Conservation (phyloP, 2,329 filamentous ascomycete species). For the Macrophomina tecta region DNA sequence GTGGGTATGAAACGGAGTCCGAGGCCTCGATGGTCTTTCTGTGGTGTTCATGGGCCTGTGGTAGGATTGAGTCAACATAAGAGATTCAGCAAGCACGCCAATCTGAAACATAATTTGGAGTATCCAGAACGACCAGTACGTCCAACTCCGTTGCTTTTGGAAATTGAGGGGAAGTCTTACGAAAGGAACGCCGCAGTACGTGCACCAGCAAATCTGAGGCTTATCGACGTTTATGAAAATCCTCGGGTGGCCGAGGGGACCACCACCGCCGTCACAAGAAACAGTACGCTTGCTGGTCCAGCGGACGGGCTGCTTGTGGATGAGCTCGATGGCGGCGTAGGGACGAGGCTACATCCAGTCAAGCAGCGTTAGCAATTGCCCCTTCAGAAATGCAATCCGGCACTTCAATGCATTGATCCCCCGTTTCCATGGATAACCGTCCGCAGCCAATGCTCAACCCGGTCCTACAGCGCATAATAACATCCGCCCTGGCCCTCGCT, state of each 20-base stretch:
- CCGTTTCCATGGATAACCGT: background rate
- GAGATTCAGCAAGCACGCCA: background rate
- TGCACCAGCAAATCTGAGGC: constrained; percentile 87
- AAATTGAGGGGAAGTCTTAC: constrained; percentile 63
- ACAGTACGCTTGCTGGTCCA: constrained; percentile 87
- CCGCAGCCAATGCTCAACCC: background rate
- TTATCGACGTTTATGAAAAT: constrained; percentile 99
- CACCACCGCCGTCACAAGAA: constrained; percentile 90
- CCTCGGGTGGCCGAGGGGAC: constrained; percentile 84
- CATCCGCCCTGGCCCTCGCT: background rate
- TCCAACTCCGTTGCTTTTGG: background rate
- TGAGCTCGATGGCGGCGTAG: constrained; percentile 88
- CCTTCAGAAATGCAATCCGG: background rate
- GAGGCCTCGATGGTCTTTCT: constrained; percentile 82
- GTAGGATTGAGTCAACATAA: constrained; percentile 28
- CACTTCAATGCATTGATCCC: background rate
- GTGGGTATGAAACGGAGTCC: constrained; percentile 79
- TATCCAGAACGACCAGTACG: background rate
- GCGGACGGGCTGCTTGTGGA: constrained; percentile 92
- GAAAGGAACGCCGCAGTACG: constrained; percentile 91
- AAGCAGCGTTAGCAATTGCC: constrained; percentile 34
- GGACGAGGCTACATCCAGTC: constrained; percentile 74
- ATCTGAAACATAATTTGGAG: background rate
- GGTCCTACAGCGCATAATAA: too few species aligned
- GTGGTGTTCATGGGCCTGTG: constrained; percentile 90